Evolutionary conservation across 305 asterid species (phyloP), one percentile per base, ranked within the genome.

Genomic region (Fraxinus baroniana): DNA sequence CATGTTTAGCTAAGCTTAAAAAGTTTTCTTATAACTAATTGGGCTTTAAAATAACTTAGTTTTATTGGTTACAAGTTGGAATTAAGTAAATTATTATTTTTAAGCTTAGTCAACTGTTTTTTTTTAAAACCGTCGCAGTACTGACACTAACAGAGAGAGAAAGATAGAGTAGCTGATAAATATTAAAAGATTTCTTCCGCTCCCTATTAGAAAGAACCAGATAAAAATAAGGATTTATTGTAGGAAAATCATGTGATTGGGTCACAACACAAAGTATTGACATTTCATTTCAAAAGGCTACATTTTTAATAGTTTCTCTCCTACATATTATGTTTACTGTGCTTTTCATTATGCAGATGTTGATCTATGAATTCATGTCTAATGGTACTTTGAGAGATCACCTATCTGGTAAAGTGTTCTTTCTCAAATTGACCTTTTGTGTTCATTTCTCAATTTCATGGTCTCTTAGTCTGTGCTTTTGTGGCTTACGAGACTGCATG

Each of bases 341-440:
- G 80, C 73, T 83, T 80, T 84, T 86, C 72, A 41, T 74, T 32
- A 76, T 85, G 91, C 98, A 96, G 98, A 97, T 97, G 98, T 83
- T 97, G 94, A 86, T 97, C 72, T 97, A 97, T 76, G 98, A 97
- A 82, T 93, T 89, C 91, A 92, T 97, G 98, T 87, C 98, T 6
- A 91, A 97, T 44, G 98, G 98, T 36, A 94, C 89, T 86, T 84
- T 94, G 81, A 88, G 99, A 86, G 98, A 97, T 86, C 96, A 93
- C 85, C 86, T 97, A 77, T 94, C 98, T 5, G 95, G 99, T 93
- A 92, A 79, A 15, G 44, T 22, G 13, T 30, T 71, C 41, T 24
- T 77, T 64, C 81, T 79, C 7, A 39, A 68, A 78, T 64, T 12
- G 15, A 18, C 36, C 76, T 77, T 70, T 33, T n/a, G 7, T 13